Evolutionary conservation across 441 rosid species (phyloP), one percentile per base, ranked within the genome.

Genomic region (Pelargonium cotyledonis): DNA sequence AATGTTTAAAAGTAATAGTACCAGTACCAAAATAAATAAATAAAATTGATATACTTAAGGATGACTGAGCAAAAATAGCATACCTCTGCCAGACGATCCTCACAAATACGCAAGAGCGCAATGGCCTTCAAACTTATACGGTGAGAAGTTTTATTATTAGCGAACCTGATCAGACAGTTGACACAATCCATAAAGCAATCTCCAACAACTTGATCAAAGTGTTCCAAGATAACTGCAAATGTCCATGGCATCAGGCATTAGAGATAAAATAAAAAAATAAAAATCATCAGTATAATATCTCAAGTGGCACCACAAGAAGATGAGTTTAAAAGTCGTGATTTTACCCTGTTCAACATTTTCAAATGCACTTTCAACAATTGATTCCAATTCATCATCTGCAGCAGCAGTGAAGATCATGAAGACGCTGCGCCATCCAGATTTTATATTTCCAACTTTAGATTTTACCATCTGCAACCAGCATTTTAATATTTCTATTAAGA

Each of bases 141-240:
- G 71, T 85, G 96, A 69, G 99, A 92, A 72, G 80, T 81, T 81
- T 93, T 93, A 73, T 93, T 96, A 78, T 96, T 96, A 74, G 98
- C 94, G 83, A 96, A 96, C 76, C 99, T 85, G 76, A 96, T 96
- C 74, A 96, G 95, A 85, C 98, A 91, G 83, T 96, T 96, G 79
- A 93, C 98, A 10, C 98, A 92, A 77, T 95, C 99, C 99, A 92
- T 91, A 78, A 95, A 95, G 84, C 99, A 95, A 80, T 95, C 97
- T 75, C 99, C 99, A 74, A 89, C 91, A 21, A 95, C 99, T 81
- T 91, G 98, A 80, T 95, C 98, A 80, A 95, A 95, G 86, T 95
- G 99, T 75, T 95, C 99, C 86, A 95, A 75, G 77, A 92, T 80
- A 84, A 95, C 99, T 95, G 96, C 94, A 85, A 81, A 78, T 58